phyloP scores from a whole-genome alignment of 192 early-diverging fungal species.

The Nowakowskiella sp. region DNA sequence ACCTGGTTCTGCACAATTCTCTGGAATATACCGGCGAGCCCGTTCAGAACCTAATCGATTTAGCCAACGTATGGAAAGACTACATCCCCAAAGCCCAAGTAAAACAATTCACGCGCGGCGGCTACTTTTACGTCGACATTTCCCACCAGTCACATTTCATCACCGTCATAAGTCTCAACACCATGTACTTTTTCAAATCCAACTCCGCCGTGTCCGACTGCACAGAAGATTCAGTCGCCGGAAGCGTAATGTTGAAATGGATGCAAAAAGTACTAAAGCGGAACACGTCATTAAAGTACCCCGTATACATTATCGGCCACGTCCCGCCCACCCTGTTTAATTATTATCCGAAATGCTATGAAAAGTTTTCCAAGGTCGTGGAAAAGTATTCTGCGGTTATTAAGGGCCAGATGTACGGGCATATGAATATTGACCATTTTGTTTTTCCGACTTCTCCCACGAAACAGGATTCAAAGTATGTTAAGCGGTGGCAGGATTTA shows the following conservation, averaged over 20 bases:
- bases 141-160: slow-evolving; percentile 3
- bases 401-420: too few species aligned
- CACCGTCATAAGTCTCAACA: slow-evolving; percentile 22
- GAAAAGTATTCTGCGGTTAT: too few species aligned
- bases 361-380: too few species aligned
- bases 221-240: slow-evolving; percentile 1
- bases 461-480: too few species aligned
- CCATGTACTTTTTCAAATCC: slow-evolving; percentile 17
- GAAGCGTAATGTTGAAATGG: slow-evolving; percentile 20
- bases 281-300: not conserved
- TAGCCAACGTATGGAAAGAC: slow-evolving; percentile 17
- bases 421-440: too few species aligned
- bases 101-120: slow-evolving; percentile 16
- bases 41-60: slow-evolving; percentile 15
- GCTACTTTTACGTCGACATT: slow-evolving; percentile 20
- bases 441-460: too few species aligned
- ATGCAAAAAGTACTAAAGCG: slow-evolving; percentile 1
- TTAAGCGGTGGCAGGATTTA: too few species aligned
- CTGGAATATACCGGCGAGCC: slow-evolving; percentile 1
- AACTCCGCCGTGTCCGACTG: slow-evolving; percentile 18
- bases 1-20: slow-evolving; percentile 16
- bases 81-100: slow-evolving; percentile 6
- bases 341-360: too few species aligned
- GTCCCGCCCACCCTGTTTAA: too few species aligned
- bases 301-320: slow-evolving; percentile 21